A percentile compares a stretch with the other conserved stretches of the same genome.
phyloP scores from a whole-genome alignment of 2,329 filamentous ascomycete genomes.

The Botrytis cinerea region DNA sequence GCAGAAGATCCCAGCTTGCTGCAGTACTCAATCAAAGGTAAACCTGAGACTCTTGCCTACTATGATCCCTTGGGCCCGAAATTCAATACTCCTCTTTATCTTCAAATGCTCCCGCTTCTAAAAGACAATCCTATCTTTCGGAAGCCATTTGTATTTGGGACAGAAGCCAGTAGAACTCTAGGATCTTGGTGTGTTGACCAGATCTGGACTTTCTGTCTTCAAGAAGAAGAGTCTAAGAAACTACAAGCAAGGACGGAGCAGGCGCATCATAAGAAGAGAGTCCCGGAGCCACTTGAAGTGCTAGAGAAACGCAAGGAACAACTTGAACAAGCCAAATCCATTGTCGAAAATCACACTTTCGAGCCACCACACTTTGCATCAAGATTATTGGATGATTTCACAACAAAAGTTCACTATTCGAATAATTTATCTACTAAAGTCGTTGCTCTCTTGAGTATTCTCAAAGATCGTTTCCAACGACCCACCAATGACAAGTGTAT shows the following conservation, averaged over 20 bases:
- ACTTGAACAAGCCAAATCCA: slow-evolving; percentile 58
- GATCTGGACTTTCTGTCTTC: slow-evolving; percentile 73
- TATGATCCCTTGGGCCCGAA: slow-evolving; percentile 51
- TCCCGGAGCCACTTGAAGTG: slow-evolving; percentile 41
- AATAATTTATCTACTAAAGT: slow-evolving; percentile 71
- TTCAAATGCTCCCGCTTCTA: slow-evolving; percentile 54
- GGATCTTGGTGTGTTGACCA: slow-evolving; percentile 84
- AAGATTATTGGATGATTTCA: slow-evolving; percentile 6
- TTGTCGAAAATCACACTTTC: slow-evolving; percentile 57
- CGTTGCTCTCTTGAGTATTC: slow-evolving; percentile 57
- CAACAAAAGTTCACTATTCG: slow-evolving; percentile 22
- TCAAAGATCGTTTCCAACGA: slow-evolving; percentile 63
- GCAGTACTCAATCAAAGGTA: slow-evolving; percentile 59
- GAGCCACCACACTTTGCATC: slow-evolving; percentile 40
- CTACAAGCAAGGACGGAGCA: slow-evolving; percentile 58
- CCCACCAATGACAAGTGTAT: slow-evolving; percentile 70
- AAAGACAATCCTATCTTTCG: slow-evolving; percentile 47
- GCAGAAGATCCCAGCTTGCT: slow-evolving; percentile 61
- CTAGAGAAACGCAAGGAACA: slow-evolving; percentile 56
- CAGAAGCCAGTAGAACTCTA: slow-evolving; percentile 62
- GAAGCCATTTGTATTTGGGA: slow-evolving; percentile 52
- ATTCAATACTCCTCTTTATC: slow-evolving; percentile 66
- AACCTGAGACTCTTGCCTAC: slow-evolving; percentile 59
- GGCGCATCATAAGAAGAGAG: slow-evolving; percentile 41
- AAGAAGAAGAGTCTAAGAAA: slow-evolving; percentile 61